phyloP scores from a whole-genome alignment of 1,139 yeast genomes.

The Pichia sp. region DNA sequence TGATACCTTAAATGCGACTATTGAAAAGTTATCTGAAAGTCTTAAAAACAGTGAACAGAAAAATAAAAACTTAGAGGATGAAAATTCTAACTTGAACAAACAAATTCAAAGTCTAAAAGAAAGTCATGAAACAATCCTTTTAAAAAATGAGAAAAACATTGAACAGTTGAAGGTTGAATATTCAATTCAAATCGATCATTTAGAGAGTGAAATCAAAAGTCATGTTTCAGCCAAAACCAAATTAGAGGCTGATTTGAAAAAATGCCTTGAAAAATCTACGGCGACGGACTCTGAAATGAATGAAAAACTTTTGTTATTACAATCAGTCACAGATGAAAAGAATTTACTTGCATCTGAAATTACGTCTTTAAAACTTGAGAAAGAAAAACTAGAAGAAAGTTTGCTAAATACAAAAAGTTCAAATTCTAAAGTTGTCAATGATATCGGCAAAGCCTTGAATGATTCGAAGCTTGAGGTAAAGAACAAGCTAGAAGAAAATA shows the following conservation, averaged over 20 bases:
- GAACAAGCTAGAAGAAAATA: background rate
- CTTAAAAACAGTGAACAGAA: slow-evolving; percentile 21
- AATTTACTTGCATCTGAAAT: background rate
- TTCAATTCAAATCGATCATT: background rate
- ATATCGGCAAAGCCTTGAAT: background rate
- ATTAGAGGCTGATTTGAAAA: background rate
- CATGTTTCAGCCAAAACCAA: background rate
- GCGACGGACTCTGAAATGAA: background rate
- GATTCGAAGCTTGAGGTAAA: background rate
- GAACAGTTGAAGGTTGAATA: slow-evolving; percentile 1
- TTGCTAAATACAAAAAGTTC: background rate
- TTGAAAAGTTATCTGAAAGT: slow-evolving; percentile 23
- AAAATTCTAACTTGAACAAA: slow-evolving; percentile 5
- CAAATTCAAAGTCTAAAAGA: slow-evolving; percentile 5
- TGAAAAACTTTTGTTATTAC: background rate
- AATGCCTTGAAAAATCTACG: background rate
- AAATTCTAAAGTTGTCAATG: background rate
- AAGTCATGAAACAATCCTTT: background rate
- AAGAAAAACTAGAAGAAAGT: background rate
- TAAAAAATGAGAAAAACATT: slow-evolving; percentile 6
- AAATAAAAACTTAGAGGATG: slow-evolving; percentile 15
- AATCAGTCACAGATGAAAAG: background rate
- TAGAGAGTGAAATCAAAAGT: background rate
- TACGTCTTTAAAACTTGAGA: background rate
- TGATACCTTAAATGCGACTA: slow-evolving; percentile 10